phyloP scores from a whole-genome alignment of 2,329 filamentous ascomycete genomes.

The Monosporascus sp. region DNA sequence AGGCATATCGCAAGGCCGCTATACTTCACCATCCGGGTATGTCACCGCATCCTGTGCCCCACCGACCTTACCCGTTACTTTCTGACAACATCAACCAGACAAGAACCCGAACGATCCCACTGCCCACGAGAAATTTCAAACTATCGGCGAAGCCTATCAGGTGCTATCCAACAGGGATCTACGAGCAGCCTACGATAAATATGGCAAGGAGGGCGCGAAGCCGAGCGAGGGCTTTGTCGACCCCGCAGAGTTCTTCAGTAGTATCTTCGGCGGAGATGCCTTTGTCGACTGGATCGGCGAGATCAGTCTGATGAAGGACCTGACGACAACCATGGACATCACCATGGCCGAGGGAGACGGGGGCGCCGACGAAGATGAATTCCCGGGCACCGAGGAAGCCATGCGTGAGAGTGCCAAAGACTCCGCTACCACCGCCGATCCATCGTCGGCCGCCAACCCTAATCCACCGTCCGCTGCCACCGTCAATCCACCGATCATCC shows the following conservation, averaged over 20 bases:
- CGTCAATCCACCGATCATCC: conserved; percentile 12
- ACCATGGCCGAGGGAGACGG: conserved; percentile 76
- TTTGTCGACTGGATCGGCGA: conserved; percentile 97
- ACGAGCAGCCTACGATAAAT: conserved; percentile 91
- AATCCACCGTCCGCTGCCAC: conserved; percentile 8
- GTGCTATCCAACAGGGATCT: conserved; percentile 85
- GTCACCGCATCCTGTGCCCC: conserved; percentile 13
- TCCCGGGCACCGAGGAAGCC: conserved; percentile 53
- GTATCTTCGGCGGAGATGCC: conserved; percentile 95
- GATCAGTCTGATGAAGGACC: conserved; percentile 96
- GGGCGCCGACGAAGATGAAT: conserved; percentile 47
- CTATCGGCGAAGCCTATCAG: conserved; percentile 68
- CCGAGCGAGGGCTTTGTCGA: conserved; percentile 92
- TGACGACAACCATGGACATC: conserved; percentile 98
- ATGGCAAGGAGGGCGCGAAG: conserved; percentile 90
- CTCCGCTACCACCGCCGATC: conserved; percentile 9
- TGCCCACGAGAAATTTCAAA: conserved; percentile 91
- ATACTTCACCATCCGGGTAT: conserved; percentile 86
- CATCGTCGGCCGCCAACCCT: conserved; percentile 11
- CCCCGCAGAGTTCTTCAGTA: conserved; percentile 94
- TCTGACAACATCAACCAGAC: conserved; percentile 47
- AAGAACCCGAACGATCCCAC: conserved; percentile 97
- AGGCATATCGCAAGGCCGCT: conserved; percentile 90
- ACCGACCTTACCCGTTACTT: conserved; percentile 3
- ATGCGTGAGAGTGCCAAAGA: conserved; percentile 49